Base-by-base conservation (phyloP, 2,329 filamentous ascomycete species). In the Cladosporium sphaerospermum region DNA sequence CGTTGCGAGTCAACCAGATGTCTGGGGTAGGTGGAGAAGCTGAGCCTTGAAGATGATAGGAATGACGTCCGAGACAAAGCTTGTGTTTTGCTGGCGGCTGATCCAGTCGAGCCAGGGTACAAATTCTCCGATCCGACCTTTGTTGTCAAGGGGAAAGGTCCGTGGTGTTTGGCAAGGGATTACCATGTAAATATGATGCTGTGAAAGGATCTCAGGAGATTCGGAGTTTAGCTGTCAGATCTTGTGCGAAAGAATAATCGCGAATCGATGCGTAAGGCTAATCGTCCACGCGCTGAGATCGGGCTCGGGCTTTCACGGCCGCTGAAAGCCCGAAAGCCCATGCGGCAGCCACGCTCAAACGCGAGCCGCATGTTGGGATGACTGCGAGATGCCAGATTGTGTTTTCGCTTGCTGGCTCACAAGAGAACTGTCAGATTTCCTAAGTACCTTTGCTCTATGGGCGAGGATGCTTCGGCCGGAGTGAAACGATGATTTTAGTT, bases 1-100 rank as follows among this genome's bases (percentile, higher is more conserved):
- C 23, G 46, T 16, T 39, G 42, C 18, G 42, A 46, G 36, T 39
- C 36, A 39, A 39, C 36, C 34, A 11, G 33, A 19, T 32, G 41
- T 39, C 36, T 45, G 49, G 49, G 49, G 49, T 28, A 43, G 42
- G 37, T 45, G 45, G 40, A 49, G 39, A 9, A 39, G 7, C 36
- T 19, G 14, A 43, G 47, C 37, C 31, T 28, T 42, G 33, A 18
- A 28, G 13, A 11, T 9, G 23, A 40, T 33, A 10, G 37, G 39
- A 37, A 51, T 51, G 48, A 51, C 48, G 48, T 51, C 16, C 14
- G 18, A 44, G 48, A 51, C 32, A 39, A 51, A 51, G 48, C 48
- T 51, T 51, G 48, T 42, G 40, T 36, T 43, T 51, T 32, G 48
- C 48, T 51, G 43, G 16, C 33, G 14, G 14, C 14, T 31, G 37